Evolutionary conservation across 108 stramenopile genomes (phyloP), one percentile per base, ranked within the genome.

Genomic region (Skeletonema tropicum): DNA sequence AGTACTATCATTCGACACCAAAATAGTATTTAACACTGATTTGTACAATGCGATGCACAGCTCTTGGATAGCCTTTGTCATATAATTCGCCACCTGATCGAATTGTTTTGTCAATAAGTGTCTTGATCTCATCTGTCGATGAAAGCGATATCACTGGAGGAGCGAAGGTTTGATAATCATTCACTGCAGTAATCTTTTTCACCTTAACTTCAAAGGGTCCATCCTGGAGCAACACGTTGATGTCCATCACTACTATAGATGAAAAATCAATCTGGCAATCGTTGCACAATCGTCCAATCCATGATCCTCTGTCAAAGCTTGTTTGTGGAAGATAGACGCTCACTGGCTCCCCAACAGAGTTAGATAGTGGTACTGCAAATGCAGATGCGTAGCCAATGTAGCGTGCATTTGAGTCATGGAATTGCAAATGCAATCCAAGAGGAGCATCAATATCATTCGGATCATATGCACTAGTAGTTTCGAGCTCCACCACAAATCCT

Each of bases 311-410:
- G 4, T 46, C 45, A 46, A 46, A 46, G 14, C 45, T 46, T 11
- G 45, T 46, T n/a, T n/a, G 45, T 46, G 45, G 45, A n/a, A 46
- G 45, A 46, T 46, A 46, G n/a, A 46, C 45, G n/a, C 45, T 46
- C 3, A 46, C 45, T n/a, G 14, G 3, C 45, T 46, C 45, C 4
- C 45, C 45, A 12, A 46, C 11, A 46, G 12, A 4, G 45, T 13
- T 46, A 3, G 45, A n/a, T 13, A 46, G 14, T n/a, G 13, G 45
- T 12, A 46, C n/a, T n/a, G 45, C 45, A 46, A 46, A 46, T 1
- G 45, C 45, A 46, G 45, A 46, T 0, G 45, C 45, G 0, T 46
- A 46, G 4, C 45, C 45, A 46, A 46, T 46, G 4, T n/a, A 46
- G 14, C 45, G 45, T n/a, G 13, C 14, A n/a, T n/a, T 46, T n/a